Evolutionary conservation across 2,329 filamentous ascomycete genomes (phyloP).

Genomic region (Diaporthe ampelina): DNA sequence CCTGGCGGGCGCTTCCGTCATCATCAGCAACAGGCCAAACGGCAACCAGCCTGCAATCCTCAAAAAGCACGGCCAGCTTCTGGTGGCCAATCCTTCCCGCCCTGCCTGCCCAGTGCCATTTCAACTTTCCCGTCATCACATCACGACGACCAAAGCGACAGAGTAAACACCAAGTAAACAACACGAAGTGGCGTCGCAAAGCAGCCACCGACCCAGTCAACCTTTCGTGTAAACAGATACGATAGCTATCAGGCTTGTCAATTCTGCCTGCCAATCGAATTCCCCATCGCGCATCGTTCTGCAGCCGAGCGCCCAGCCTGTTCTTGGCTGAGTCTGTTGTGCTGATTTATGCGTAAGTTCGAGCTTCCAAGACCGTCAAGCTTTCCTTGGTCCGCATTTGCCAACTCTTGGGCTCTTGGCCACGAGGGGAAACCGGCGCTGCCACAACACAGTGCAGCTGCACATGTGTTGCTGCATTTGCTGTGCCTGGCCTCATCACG

Average conservation of each 20-base stretch:
- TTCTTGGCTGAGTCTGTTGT: conserved; percentile 32
- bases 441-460: neutral
- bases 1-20: conserved; percentile 32
- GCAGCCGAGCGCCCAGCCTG: conserved; percentile 11
- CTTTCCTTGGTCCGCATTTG: conserved; percentile 22
- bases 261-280: neutral
- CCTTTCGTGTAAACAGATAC: neutral
- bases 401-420: conserved; percentile 34
- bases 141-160: neutral
- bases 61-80: conserved; percentile 4
- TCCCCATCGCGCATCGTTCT: neutral
- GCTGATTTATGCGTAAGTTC: conserved; percentile 42
- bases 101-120: neutral
- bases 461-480: neutral
- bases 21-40: conserved; percentile 21
- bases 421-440: neutral
- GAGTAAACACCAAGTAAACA: conserved; percentile 19
- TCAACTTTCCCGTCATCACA: neutral
- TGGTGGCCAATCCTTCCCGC: conserved; percentile 22
- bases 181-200: conserved; percentile 1
- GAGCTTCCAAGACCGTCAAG: conserved; percentile 31
- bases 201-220: neutral
- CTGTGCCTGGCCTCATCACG: neutral
- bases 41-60: neutral
- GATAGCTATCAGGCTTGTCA: neutral